phyloP scores from a whole-genome alignment of 768 basidiomycete species.

The Galerina marginata region DNA sequence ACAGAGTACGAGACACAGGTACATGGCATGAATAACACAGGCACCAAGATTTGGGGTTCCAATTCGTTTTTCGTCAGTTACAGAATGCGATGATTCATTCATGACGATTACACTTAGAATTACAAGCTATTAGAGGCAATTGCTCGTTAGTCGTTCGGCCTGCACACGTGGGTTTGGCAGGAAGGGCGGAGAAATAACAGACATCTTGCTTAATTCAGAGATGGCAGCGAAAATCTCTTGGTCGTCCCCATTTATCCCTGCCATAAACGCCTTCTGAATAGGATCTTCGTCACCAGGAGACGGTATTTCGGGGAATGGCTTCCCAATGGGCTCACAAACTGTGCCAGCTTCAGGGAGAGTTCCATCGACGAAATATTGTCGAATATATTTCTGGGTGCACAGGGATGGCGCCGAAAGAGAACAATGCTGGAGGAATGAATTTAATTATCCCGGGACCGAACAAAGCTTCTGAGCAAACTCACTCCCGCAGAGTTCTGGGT shows the following conservation, averaged over 20 bases:
- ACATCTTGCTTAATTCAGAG: constrained; percentile 5
- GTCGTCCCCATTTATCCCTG: neutral
- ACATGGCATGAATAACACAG: too few relatives aligned
- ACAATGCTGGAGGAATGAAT: constrained; percentile 32
- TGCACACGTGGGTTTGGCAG: neutral
- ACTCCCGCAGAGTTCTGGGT: constrained; percentile 23
- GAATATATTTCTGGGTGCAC: constrained; percentile 40
- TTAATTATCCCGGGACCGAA: neutral
- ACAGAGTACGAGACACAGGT: too few relatives aligned
- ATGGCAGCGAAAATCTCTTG: constrained; percentile 2
- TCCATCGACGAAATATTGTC: constrained; percentile 46
- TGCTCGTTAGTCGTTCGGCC: too few relatives aligned
- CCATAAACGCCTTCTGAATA: neutral
- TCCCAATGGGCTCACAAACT: constrained; percentile 38
- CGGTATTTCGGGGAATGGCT: neutral
- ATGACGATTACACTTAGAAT: too few relatives aligned
- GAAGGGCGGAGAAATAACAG: constrained; percentile 5
- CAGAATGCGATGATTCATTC: too few relatives aligned
- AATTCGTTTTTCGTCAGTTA: too few relatives aligned
- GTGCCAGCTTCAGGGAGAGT: constrained; percentile 45
- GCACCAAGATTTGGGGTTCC: too few relatives aligned
- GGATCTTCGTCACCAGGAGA: neutral
- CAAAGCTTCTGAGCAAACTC: neutral
- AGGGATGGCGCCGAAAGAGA: constrained; percentile 38
- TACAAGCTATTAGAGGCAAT: too few relatives aligned